phyloP scores from a whole-genome alignment of 192 early-diverging fungal genomes.

The Coemansia sp. region DNA sequence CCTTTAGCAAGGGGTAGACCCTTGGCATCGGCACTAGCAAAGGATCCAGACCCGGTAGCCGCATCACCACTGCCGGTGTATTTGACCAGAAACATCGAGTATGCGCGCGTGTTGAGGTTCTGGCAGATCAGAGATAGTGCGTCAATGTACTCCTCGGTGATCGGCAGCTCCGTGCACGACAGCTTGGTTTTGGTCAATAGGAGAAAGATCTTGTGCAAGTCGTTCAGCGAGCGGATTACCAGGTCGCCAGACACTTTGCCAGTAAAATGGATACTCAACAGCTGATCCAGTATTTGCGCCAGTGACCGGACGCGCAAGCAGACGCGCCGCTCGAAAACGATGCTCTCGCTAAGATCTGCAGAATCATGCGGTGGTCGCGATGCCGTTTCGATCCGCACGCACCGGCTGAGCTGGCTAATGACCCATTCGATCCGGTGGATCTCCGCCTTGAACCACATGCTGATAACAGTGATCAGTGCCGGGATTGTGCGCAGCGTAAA shows the following conservation, averaged over 20 bases:
- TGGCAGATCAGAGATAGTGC: conserved; percentile 28
- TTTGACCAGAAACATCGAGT: conserved; percentile 20
- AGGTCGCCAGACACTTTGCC: conserved; percentile 16
- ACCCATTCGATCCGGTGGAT: conserved; percentile 39
- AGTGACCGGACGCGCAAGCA: conserved; percentile 26
- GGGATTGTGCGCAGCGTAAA: conserved; percentile 31
- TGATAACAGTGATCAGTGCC: conserved; percentile 7
- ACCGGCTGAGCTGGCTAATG: conserved; percentile 18
- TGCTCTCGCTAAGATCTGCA: conserved; percentile 13
- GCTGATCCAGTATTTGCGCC: conserved; percentile 20
- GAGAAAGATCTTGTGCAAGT: conserved; percentile 27
- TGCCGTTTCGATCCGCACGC: conserved; percentile 11
- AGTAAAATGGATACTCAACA: conserved; percentile 19
- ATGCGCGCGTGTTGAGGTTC: conserved; percentile 26
- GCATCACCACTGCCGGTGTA: conserved; percentile 18
- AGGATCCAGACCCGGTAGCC: not conserved
- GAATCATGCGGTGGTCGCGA: not conserved
- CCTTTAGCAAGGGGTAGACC: not conserved
- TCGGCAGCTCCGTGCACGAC: conserved; percentile 11
- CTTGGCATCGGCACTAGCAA: conserved; percentile 1
- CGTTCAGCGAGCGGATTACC: conserved; percentile 26
- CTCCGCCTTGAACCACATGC: conserved; percentile 31
- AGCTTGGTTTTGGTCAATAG: conserved; percentile 33
- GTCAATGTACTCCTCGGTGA: conserved; percentile 42
- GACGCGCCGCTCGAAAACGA: conserved; percentile 28